Evolutionary conservation across 2,329 filamentous ascomycete genomes (phyloP).

Genomic region (Scopulariopsis brevicaulis): DNA sequence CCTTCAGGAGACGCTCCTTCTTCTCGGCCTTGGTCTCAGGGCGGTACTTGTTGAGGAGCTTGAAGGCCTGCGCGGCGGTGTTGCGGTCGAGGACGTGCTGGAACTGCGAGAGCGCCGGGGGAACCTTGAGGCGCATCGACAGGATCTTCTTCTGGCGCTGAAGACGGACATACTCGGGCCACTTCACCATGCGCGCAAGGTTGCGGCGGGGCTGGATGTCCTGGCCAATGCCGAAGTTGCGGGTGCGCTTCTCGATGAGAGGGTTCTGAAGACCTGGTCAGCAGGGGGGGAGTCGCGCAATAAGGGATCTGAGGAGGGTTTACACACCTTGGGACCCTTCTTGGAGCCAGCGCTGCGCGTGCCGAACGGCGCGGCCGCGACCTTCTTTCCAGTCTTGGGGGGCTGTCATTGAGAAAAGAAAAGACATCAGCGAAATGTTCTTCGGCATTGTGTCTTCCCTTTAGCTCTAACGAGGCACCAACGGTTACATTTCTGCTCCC

Average conservation of each 20-base stretch:
- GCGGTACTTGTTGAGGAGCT: slow-evolving; percentile 99
- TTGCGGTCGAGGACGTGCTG: slow-evolving; percentile 93
- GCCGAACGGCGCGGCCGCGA: slow-evolving; percentile 92
- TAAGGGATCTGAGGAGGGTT: background rate
- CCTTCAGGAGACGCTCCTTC: slow-evolving; percentile 98
- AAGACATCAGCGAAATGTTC: slow-evolving; percentile 80
- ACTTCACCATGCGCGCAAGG: slow-evolving; percentile 96
- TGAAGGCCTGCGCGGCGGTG: slow-evolving; percentile 93
- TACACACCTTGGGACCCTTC: slow-evolving; percentile 92
- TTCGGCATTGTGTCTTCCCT: slow-evolving; percentile 34
- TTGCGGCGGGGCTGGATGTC: slow-evolving; percentile 96
- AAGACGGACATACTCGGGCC: slow-evolving; percentile 98
- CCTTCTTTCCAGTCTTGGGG: slow-evolving; percentile 97
- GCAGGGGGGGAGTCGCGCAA: background rate
- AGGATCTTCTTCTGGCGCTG: slow-evolving; percentile 94
- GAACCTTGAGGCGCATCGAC: slow-evolving; percentile 96
- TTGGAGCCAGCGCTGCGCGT: slow-evolving; percentile 83
- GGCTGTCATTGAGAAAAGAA: slow-evolving; percentile 99
- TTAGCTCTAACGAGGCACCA: slow-evolving; percentile 79
- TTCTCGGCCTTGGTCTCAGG: slow-evolving; percentile 99
- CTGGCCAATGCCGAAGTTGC: slow-evolving; percentile 98
- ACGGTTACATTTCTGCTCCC: slow-evolving; percentile 41
- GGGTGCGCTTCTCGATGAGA: slow-evolving; percentile 94
- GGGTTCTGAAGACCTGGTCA: slow-evolving; percentile 59
- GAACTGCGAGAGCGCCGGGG: slow-evolving; percentile 95